These are phyloP conservation scores for Cinnamomum chago DNA, from an alignment of 164 flowering plant genomes.

Conservation along the genomic window DNA sequence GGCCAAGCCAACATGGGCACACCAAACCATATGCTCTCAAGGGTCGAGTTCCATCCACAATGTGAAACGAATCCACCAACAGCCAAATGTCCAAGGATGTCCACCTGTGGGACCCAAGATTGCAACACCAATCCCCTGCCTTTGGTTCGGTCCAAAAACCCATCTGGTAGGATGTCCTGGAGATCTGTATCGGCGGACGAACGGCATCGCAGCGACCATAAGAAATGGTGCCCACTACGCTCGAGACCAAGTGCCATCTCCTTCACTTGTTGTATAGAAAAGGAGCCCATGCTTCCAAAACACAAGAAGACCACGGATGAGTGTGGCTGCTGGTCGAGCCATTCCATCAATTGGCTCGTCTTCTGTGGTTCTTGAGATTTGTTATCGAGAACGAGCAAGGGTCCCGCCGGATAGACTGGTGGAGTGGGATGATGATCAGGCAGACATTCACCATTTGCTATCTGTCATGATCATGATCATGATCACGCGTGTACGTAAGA, in stretches of 20 bases:
- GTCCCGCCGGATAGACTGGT: slow-evolving; percentile 28
- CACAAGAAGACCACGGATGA: slow-evolving; percentile 12
- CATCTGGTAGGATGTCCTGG: slow-evolving; percentile 11
- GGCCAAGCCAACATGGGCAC: slow-evolving; percentile 51
- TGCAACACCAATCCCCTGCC: slow-evolving; percentile 13
- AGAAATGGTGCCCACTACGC: slow-evolving; percentile 1
- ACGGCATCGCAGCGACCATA: slow-evolving; percentile 4
- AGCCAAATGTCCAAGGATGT: slow-evolving; percentile 6
- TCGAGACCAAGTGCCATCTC: slow-evolving; percentile 18
- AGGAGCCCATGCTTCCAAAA: slow-evolving; percentile 14
- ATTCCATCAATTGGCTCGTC: slow-evolving; percentile 3
- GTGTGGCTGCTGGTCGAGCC: slow-evolving; percentile 10
- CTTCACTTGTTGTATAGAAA: slow-evolving; percentile 15
- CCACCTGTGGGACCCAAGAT: slow-evolving; percentile 14
- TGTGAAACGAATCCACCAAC: slow-evolving; percentile 17
- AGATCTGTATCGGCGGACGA: neutral
- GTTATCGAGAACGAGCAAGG: slow-evolving; percentile 1
- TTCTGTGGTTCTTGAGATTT: neutral
- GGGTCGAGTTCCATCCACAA: slow-evolving; percentile 18
- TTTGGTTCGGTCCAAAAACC: slow-evolving; percentile 11
- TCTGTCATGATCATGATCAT: neutral
- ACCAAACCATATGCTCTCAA: slow-evolving; percentile 17
- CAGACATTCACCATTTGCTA: neutral
- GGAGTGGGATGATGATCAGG: slow-evolving; percentile 18
- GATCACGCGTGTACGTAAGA: too few species aligned